phyloP scores from a whole-genome alignment of 805 yeast species.

The Candida piceae region DNA sequence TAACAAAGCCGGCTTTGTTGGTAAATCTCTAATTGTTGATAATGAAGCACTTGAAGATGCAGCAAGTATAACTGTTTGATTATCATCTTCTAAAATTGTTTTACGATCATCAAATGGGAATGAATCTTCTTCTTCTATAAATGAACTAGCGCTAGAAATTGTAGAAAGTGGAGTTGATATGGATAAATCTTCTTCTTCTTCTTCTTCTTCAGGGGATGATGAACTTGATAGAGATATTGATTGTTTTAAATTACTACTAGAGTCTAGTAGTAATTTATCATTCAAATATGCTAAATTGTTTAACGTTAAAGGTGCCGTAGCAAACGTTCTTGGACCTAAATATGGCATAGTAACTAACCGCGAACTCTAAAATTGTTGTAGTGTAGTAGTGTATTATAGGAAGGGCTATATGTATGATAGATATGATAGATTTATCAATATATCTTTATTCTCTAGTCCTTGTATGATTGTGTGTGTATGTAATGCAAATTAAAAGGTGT shows the following conservation, averaged over 20 bases:
- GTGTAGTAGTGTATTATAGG: too few relatives aligned
- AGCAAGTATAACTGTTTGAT: slow-evolving; percentile 19
- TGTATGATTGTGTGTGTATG: too few relatives aligned
- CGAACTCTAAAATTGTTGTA: too few relatives aligned
- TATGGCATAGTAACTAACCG: slow-evolving; percentile 28
- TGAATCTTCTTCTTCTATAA: slow-evolving; percentile 9
- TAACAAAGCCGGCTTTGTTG: slow-evolving; percentile 27
- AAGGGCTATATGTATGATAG: too few relatives aligned
- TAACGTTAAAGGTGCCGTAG: slow-evolving; percentile 31
- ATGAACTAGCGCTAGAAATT: slow-evolving; percentile 16
- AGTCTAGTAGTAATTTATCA: slow-evolving; percentile 15
- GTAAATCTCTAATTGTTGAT: slow-evolving; percentile 16
- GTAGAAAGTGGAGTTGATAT: slow-evolving; percentile 27
- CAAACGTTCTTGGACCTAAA: slow-evolving; percentile 31
- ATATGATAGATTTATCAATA: too few relatives aligned
- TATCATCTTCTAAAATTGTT: slow-evolving; percentile 19
- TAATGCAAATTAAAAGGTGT: too few relatives aligned
- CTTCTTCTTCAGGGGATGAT: slow-evolving; percentile 20
- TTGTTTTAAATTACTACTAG: too few relatives aligned
- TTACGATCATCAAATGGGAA: slow-evolving; percentile 5
- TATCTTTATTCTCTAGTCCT: too few relatives aligned
- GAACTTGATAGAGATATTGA: slow-evolving; percentile 3
- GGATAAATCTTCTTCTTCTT: slow-evolving; percentile 19
- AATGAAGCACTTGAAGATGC: slow-evolving; percentile 13
- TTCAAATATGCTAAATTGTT: slow-evolving; percentile 28